phyloP scores from a whole-genome alignment of 2,329 filamentous ascomycete genomes.

The Septoria petroselini region DNA sequence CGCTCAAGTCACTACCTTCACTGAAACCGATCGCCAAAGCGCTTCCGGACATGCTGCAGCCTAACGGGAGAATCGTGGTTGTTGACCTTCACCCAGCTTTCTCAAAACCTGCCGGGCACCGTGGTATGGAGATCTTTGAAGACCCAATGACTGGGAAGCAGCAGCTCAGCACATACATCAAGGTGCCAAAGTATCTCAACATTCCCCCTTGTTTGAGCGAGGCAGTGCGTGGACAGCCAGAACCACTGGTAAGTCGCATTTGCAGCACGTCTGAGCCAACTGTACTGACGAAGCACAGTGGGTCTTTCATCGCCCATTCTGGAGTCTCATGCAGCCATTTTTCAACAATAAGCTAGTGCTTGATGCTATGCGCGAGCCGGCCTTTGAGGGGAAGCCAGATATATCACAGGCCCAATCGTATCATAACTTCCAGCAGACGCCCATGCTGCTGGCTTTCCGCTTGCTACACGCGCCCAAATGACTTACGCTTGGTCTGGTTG shows the following conservation, averaged over 20 bases:
- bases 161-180: slow-evolving; percentile 39
- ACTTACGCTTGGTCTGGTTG: not conserved
- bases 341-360: slow-evolving; percentile 45
- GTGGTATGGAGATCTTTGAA: slow-evolving; percentile 42
- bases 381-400: slow-evolving; percentile 42
- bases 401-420: slow-evolving; percentile 37
- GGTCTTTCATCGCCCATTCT: slow-evolving; percentile 48
- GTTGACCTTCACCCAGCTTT: slow-evolving; percentile 50
- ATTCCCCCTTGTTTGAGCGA: slow-evolving; percentile 43
- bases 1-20: slow-evolving; percentile 49
- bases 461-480: slow-evolving; percentile 9
- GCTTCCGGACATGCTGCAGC: slow-evolving; percentile 44
- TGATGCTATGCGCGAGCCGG: slow-evolving; percentile 50
- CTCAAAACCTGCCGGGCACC: slow-evolving; percentile 46
- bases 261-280: slow-evolving; percentile 23
- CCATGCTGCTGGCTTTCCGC: slow-evolving; percentile 39
- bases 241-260: slow-evolving; percentile 32
- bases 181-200: slow-evolving; percentile 45
- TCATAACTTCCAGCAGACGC: slow-evolving; percentile 41
- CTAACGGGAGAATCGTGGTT: slow-evolving; percentile 42
- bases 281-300: slow-evolving; percentile 21
- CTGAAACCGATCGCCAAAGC: slow-evolving; percentile 45
- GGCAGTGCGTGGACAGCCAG: slow-evolving; percentile 34
- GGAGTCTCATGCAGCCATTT: slow-evolving; percentile 47
- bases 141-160: slow-evolving; percentile 40